Evolutionary conservation across 2,329 filamentous ascomycete genomes (phyloP).

Genomic region (Plenodomus tracheiphilus): DNA sequence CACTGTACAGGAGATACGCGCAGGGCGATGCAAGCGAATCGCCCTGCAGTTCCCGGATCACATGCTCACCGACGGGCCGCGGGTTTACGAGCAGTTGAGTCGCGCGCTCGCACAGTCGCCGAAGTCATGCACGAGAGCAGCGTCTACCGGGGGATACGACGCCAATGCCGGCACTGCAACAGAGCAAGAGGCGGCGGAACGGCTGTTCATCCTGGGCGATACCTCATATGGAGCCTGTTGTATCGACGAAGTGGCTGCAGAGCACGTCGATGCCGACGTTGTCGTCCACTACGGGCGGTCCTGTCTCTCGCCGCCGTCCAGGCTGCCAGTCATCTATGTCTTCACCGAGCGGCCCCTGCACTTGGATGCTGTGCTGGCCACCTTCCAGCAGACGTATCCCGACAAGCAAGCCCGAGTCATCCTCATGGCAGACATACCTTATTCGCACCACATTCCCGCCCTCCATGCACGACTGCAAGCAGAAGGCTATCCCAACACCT

Average conservation of each 20-base stretch:
- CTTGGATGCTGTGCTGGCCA: constrained; percentile 58
- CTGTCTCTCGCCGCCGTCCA: constrained; percentile 85
- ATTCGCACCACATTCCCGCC: constrained; percentile 70
- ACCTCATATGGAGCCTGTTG: constrained; percentile 97
- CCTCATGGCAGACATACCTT: constrained; percentile 88
- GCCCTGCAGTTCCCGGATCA: constrained; percentile 95
- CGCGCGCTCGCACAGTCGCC: constrained; percentile 44
- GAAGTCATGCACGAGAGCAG: constrained; percentile 22
- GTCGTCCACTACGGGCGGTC: constrained; percentile 94
- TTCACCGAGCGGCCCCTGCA: constrained; percentile 78
- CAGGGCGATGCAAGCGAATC: constrained; percentile 72
- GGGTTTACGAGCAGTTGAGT: constrained; percentile 71
- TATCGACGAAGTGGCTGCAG: constrained; percentile 93
- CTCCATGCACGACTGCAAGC: constrained; percentile 60
- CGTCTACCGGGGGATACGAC: constrained; percentile 15
- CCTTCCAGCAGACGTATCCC: constrained; percentile 71
- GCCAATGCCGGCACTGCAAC: constrained; percentile 2
- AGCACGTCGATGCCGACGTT: constrained; percentile 87
- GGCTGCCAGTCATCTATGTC: constrained; percentile 86
- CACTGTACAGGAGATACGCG: constrained; percentile 75
- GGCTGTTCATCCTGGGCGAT: constrained; percentile 85
- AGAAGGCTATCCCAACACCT: constrained; percentile 70
- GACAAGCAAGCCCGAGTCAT: constrained; percentile 67
- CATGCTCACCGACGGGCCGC: constrained; percentile 84
- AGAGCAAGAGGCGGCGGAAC: constrained; percentile 36